Conservation (phyloP, 352 stramenopile genomes). For the Globisporangium takayamanum region DNA sequence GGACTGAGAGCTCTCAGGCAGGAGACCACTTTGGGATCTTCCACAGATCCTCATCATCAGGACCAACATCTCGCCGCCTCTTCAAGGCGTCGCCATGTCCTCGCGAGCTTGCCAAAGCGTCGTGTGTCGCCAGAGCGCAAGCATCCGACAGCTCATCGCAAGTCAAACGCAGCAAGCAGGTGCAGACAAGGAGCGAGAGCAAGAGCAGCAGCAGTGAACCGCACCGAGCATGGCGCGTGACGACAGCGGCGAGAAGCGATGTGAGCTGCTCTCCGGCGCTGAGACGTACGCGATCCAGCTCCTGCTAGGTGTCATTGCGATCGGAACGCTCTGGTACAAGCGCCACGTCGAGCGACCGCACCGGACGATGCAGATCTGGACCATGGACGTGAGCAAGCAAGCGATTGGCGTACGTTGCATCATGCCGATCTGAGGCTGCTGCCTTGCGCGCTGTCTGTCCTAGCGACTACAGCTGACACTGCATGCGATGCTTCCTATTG, state of each 20-base stretch:
- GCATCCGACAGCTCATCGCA: neutral
- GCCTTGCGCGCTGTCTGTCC: neutral
- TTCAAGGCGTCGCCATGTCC: too few species aligned
- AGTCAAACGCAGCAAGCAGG: neutral
- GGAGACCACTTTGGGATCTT: too few species aligned
- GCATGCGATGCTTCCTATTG: neutral
- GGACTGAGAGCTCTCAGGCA: too few species aligned
- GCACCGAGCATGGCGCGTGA: constrained; percentile 2
- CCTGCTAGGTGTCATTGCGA: constrained; percentile 53
- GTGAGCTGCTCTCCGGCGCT: constrained; percentile 55
- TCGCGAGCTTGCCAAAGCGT: neutral
- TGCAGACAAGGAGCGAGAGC: neutral
- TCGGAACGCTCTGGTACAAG: constrained; percentile 81
- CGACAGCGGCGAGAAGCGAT: constrained; percentile 26
- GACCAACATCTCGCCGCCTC: neutral
- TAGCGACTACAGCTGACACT: too few species aligned
- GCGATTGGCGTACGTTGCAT: constrained; percentile 45
- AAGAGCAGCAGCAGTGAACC: too few species aligned
- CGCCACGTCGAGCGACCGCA: constrained; percentile 67
- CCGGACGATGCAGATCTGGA: constrained; percentile 67
- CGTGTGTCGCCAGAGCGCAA: neutral
- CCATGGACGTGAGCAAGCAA: constrained; percentile 81
- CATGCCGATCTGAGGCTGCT: too few species aligned
- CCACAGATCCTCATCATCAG: neutral
- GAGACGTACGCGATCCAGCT: constrained; percentile 70